A percentile compares a stretch with the other conserved stretches of the same genome.
phyloP scores from a whole-genome alignment of 106 monocot genomes.

The Dendrobium nobile region DNA sequence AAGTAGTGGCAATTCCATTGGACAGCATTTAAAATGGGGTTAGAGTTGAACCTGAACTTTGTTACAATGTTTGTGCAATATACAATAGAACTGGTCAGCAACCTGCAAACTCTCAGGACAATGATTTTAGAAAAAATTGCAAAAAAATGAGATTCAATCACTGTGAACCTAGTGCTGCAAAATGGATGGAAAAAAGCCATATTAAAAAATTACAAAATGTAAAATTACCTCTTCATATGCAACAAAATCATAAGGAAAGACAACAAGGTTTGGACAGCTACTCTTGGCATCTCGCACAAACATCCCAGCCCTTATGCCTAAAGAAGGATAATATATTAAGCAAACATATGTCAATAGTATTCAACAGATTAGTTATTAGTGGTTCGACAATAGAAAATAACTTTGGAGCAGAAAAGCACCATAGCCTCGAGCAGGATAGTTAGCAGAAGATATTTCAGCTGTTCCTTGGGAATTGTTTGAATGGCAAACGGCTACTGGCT shows the following conservation, averaged over 20 bases:
- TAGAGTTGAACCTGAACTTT: conserved; percentile 48
- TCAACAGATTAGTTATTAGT: not conserved
- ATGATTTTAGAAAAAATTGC: not conserved
- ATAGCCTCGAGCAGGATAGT: conserved; percentile 83
- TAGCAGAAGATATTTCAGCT: conserved; percentile 97
- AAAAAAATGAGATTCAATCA: conserved; percentile 4
- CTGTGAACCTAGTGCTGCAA: not conserved
- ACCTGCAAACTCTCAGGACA: conserved; percentile 51
- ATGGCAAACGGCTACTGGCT: conserved; percentile 91
- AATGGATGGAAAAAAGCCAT: conserved; percentile 6
- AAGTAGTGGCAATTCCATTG: not conserved
- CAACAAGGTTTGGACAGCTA: conserved; percentile 72
- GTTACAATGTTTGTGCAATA: conserved; percentile 83
- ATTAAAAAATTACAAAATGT: conserved; percentile 5
- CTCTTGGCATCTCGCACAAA: conserved; percentile 92
- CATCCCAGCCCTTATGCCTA: conserved; percentile 90
- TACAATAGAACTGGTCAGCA: conserved; percentile 87
- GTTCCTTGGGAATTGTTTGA: conserved; percentile 95
- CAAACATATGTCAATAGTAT: not conserved
- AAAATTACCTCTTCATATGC: conserved; percentile 78
- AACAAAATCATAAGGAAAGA: conserved; percentile 85
- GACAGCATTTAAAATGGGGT: not conserved
- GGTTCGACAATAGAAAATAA: not conserved
- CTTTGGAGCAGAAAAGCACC: conserved; percentile 26
- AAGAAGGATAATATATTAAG: conserved; percentile 6